Conservation (phyloP, 495 filamentous ascomycete genomes). For the Lasiosphaeria ovina region DNA sequence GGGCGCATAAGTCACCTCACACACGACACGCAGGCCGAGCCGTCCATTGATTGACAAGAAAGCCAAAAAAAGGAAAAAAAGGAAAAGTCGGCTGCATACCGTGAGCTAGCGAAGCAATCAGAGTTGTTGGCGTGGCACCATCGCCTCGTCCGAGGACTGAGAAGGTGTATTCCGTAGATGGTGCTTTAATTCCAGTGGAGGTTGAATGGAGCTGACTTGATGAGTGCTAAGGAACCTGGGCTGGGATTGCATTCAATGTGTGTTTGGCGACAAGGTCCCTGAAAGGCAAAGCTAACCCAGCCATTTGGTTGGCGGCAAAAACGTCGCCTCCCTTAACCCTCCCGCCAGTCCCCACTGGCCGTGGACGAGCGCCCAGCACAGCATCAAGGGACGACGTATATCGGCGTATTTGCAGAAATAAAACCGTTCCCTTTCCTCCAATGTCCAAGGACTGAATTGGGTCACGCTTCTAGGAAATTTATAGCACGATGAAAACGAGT, state of each 20-base stretch:
- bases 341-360: neutral
- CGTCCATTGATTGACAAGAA: neutral
- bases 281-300: neutral
- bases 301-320: neutral
- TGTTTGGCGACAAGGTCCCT: neutral
- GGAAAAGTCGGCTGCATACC: neutral
- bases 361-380: too few species aligned
- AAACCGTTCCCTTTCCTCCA: too few species aligned
- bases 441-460: too few species aligned
- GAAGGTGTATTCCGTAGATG: neutral
- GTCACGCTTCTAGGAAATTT: too few species aligned
- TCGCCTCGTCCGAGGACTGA: neutral
- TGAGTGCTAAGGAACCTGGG: neutral
- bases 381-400: too few species aligned
- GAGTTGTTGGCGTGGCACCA: neutral
- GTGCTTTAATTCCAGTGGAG: neutral
- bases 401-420: too few species aligned
- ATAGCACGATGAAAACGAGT: too few species aligned
- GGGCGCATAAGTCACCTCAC: neutral
- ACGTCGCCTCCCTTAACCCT: neutral
- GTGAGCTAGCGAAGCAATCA: neutral
- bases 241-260: neutral
- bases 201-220: neutral
- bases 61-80: neutral
- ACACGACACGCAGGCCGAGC: neutral